Percentiles rank a stretch among this genome's conserved stretches.
These are phyloP conservation scores for Trypanosoma cruzi DNA, from an alignment of 208 protist species.

Conservation along the genomic window DNA sequence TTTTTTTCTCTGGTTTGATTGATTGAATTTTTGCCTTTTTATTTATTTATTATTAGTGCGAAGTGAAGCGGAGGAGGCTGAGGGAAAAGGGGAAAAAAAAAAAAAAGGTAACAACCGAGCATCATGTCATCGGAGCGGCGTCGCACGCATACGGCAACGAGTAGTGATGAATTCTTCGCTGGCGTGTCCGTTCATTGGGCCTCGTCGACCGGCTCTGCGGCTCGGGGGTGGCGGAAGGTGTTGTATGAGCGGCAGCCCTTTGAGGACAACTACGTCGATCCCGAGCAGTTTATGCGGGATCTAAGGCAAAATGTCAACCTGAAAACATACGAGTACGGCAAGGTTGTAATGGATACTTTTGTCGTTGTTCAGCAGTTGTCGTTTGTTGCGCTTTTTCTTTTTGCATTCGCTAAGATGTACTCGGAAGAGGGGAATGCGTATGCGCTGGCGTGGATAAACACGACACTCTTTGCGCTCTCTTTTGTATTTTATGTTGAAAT, in stretches of 20 bases:
- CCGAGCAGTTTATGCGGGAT: constrained; percentile 75
- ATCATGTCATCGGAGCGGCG: neutral
- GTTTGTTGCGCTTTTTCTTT: constrained; percentile 85
- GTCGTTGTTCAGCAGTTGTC: constrained; percentile 88
- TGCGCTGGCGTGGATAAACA: constrained; percentile 62
- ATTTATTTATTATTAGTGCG: too few species aligned
- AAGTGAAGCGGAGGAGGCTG: neutral
- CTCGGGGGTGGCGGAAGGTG: constrained; percentile 68
- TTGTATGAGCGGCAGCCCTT: constrained; percentile 87
- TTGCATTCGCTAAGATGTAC: constrained; percentile 64
- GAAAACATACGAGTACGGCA: constrained; percentile 66
- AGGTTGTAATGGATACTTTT: constrained; percentile 83
- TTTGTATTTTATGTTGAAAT: constrained; percentile 43
- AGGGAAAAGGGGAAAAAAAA: neutral
- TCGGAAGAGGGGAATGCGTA: constrained; percentile 30
- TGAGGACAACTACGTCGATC: constrained; percentile 93
- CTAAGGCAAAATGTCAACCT: constrained; percentile 83
- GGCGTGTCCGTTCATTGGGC: neutral
- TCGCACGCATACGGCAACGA: neutral
- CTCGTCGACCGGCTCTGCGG: constrained; percentile 19
- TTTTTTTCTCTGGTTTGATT: too few species aligned
- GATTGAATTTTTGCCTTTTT: too few species aligned
- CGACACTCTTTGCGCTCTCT: constrained; percentile 35
- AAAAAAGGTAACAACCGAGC: neutral
- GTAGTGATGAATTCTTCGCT: constrained; percentile 4